Base-by-base conservation (phyloP, 2,329 filamentous ascomycete genomes). In the Bipolaris zeicola region DNA sequence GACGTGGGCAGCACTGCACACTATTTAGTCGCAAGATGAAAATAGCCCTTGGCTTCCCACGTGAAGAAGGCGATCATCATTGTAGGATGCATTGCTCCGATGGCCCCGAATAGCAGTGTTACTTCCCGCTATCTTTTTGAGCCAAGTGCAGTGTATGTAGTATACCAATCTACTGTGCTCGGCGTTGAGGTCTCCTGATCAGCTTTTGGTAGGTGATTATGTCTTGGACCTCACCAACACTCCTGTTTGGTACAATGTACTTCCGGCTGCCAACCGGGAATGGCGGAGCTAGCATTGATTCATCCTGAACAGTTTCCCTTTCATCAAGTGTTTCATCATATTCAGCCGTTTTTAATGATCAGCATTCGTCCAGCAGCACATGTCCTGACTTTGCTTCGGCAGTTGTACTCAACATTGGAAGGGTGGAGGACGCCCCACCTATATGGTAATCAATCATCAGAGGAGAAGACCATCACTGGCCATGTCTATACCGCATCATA, bases 311-410 rank as follows among this genome's bases (percentile, higher is more conserved):
- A 28, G 3, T 10, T 28, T 8, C 26, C 11, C 7, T 10, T 28
- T 43, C 33, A 48, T 26, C 37, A 18, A 31, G 39, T n/a, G 13
- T 22, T 22, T 26, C 34, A 31, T 31, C 10, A 1, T 31, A 31
- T 31, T 13, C 10, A 31, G n/a, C 16, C 10, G 5, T 34, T 22
- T 13, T 24, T 13, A 37, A 14, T 3, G 28, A 31, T 37, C n/a
- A 24, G 37, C 26, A 56, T 51, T 56, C 13, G 28, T 42, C 28
- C 8, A 46, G 52, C 42, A 56, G 48, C 42, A 42, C 11, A 47
- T 39, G 43, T 52, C 49, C 56, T 59, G 57, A 49, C 52, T 24
- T 37, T 38, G n/a, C 28, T 44, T 52, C 60, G 60, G 60, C 57
- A 62, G 57, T 60, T 60, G 36, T 16, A 13, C 22, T 14, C 7